A percentile compares a stretch with the other conserved stretches of the same genome.
Evolutionary conservation across 2,329 filamentous ascomycete species (phyloP).

Genomic region (Neofusicoccum sp.): DNA sequence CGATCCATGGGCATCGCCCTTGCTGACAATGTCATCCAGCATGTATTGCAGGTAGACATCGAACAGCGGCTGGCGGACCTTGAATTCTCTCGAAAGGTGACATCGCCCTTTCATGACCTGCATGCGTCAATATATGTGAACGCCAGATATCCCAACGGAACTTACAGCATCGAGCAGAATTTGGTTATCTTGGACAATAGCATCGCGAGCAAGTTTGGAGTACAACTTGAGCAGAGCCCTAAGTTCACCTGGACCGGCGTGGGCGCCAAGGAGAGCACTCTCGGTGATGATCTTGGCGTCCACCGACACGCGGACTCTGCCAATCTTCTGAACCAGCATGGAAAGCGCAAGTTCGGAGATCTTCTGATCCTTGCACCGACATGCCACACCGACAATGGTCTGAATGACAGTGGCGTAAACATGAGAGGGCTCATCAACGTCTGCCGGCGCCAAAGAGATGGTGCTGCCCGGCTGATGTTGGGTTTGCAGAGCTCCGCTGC

Average conservation of each 20-base stretch:
- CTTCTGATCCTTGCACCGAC: slow-evolving; percentile 78
- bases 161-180: slow-evolving; percentile 70
- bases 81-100: slow-evolving; percentile 70
- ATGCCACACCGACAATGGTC: slow-evolving; percentile 87
- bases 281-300: slow-evolving; percentile 85
- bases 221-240: slow-evolving; percentile 83
- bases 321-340: slow-evolving; percentile 94
- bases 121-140: background rate
- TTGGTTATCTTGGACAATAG: slow-evolving; percentile 66
- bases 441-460: slow-evolving; percentile 72
- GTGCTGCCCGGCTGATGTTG: slow-evolving; percentile 65
- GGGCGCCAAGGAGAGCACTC: slow-evolving; percentile 72
- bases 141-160: slow-evolving; percentile 17
- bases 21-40: slow-evolving; percentile 82
- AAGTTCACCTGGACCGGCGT: slow-evolving; percentile 78
- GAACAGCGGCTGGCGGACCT: slow-evolving; percentile 70
- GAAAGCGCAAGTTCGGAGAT: slow-evolving; percentile 90
- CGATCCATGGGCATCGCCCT: slow-evolving; percentile 78
- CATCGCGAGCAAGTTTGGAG: slow-evolving; percentile 69
- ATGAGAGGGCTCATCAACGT: slow-evolving; percentile 73
- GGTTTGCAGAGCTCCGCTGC: slow-evolving; percentile 36
- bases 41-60: slow-evolving; percentile 81
- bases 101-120: slow-evolving; percentile 75
- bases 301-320: slow-evolving; percentile 74
- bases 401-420: slow-evolving; percentile 90